phyloP scores from a whole-genome alignment of 139 green algal species.

The Tetraselmis striata region DNA sequence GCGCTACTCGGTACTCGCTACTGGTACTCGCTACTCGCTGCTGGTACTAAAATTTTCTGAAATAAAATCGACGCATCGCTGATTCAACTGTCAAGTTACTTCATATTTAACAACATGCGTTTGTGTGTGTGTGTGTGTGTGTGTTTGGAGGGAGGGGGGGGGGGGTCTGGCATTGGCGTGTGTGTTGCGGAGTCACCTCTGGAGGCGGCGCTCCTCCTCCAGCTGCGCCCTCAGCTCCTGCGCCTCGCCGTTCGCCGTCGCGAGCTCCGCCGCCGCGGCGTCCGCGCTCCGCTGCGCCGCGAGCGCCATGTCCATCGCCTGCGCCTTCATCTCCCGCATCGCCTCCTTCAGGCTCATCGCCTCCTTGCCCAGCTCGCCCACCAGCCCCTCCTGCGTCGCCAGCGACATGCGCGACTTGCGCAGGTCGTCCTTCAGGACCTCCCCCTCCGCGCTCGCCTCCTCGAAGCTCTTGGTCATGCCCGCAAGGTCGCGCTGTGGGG shows the following conservation, averaged over 20 bases:
- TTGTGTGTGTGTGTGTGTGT: too few relatives aligned
- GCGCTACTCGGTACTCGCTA: too few relatives aligned
- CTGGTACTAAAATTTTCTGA: too few relatives aligned
- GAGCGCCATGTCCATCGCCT: neutral
- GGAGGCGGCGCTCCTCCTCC: neutral
- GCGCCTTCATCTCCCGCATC: neutral
- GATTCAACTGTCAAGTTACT: too few relatives aligned
- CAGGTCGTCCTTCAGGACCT: neutral
- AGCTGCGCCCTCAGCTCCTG: neutral
- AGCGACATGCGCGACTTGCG: neutral
- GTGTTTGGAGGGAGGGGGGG: too few relatives aligned
- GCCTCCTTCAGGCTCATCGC: neutral
- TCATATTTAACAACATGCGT: too few relatives aligned
- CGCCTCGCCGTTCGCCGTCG: neutral
- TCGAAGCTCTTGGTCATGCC: neutral
- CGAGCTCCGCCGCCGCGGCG: neutral
- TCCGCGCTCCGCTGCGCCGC: neutral
- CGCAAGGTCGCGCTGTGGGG: neutral
- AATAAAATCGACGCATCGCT: too few relatives aligned
- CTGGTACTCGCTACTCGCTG: too few relatives aligned
- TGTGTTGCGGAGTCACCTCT: too few relatives aligned
- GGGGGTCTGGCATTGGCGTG: too few relatives aligned
- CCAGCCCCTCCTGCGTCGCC: neutral
- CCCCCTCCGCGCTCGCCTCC: neutral
- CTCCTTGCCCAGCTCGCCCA: neutral